Evolutionary conservation across 1,139 yeast species (phyloP).

Genomic region (Taphrina pruni): DNA sequence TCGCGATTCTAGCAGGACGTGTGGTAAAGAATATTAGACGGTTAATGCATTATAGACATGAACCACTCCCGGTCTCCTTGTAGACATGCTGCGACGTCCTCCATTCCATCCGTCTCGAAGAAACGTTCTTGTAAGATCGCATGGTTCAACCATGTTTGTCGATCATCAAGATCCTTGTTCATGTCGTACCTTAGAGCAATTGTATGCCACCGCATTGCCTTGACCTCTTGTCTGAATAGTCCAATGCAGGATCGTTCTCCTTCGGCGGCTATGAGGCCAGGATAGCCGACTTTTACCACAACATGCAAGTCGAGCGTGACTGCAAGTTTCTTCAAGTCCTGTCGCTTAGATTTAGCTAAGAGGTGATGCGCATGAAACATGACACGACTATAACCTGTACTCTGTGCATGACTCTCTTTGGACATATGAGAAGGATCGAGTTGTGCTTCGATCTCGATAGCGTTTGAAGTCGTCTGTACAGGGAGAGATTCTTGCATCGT

Average conservation of each 20-base stretch:
- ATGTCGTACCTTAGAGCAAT: conserved; percentile 20
- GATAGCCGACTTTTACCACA: conserved; percentile 14
- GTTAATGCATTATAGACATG: conserved; percentile 10
- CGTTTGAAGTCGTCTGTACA: not conserved
- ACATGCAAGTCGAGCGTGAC: not conserved
- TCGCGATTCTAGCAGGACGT: too few relatives aligned
- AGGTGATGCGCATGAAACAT: conserved; percentile 41
- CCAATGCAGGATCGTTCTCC: conserved; percentile 6
- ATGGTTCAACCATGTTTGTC: conserved; percentile 4
- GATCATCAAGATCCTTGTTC: not conserved
- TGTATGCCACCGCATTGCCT: conserved; percentile 31
- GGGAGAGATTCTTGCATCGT: not conserved
- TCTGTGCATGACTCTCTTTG: not conserved
- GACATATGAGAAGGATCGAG: not conserved
- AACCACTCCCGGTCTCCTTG: not conserved
- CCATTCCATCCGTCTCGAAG: conserved; percentile 12
- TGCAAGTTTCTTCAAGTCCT: conserved; percentile 11
- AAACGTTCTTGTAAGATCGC: not conserved
- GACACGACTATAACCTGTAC: conserved; percentile 5
- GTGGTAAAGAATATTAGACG: too few relatives aligned
- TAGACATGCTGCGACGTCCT: not conserved
- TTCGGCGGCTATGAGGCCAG: conserved; percentile 32
- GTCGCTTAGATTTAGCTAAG: conserved; percentile 40
- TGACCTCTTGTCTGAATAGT: conserved; percentile 10
- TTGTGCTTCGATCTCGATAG: not conserved